Evolutionary conservation across 352 stramenopile species (phyloP).

Genomic region (Globisporangium barbulae): DNA sequence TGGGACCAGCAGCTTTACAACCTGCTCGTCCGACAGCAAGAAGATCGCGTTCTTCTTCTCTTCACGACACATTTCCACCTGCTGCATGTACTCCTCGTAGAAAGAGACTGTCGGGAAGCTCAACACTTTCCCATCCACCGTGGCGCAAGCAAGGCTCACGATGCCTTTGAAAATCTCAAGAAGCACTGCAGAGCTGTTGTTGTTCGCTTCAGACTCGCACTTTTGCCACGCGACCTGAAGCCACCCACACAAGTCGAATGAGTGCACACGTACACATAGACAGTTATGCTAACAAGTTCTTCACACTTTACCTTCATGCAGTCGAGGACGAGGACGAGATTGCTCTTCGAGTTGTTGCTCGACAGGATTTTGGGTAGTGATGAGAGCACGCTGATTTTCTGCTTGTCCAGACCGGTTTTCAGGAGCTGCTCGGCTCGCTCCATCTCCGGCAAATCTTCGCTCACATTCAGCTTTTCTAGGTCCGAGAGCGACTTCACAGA

Average conservation of each 20-base stretch:
- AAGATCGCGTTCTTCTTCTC: slow-evolving; percentile 65
- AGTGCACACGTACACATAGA: too few relatives aligned
- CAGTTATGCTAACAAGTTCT: neutral
- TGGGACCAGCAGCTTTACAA: slow-evolving; percentile 67
- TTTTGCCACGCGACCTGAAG: slow-evolving; percentile 62
- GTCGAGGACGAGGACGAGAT: slow-evolving; percentile 56
- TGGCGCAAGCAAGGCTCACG: slow-evolving; percentile 49
- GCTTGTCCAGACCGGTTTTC: slow-evolving; percentile 70
- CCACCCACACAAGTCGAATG: neutral
- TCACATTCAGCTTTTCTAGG: slow-evolving; percentile 82
- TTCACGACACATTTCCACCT: slow-evolving; percentile 40
- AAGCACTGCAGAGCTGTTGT: slow-evolving; percentile 34
- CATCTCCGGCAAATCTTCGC: slow-evolving; percentile 83
- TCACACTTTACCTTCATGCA: slow-evolving; percentile 80
- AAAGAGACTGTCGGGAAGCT: slow-evolving; percentile 50
- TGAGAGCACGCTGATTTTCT: slow-evolving; percentile 74
- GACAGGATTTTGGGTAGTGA: slow-evolving; percentile 70
- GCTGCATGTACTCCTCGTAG: slow-evolving; percentile 58
- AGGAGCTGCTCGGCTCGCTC: slow-evolving; percentile 74
- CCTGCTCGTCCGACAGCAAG: slow-evolving; percentile 72
- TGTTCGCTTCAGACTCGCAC: slow-evolving; percentile 47
- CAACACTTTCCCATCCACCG: slow-evolving; percentile 70
- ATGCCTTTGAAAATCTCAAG: slow-evolving; percentile 65
- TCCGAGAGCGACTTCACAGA: slow-evolving; percentile 63
- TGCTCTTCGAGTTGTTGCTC: slow-evolving; percentile 70